Percentiles rank a stretch among this genome's conserved stretches.
Conservation (phyloP, 108 stramenopile species). For the Cyclotella choctawhatcheeana region DNA sequence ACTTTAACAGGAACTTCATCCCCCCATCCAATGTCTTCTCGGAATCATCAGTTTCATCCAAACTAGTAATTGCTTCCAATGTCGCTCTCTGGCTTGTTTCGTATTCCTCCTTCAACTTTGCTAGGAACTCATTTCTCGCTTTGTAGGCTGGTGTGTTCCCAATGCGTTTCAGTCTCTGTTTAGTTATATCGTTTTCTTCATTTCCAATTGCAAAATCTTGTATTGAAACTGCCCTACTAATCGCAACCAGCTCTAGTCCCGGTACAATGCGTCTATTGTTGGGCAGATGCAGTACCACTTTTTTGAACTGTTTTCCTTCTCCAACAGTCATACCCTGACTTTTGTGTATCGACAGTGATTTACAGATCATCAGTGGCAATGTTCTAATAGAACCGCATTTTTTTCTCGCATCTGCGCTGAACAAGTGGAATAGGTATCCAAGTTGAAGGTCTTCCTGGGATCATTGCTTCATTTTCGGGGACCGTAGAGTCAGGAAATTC, state of each 20-base stretch:
- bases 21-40: not conserved
- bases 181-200: not conserved
- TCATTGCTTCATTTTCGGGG: not conserved
- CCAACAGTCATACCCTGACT: slow-evolving; percentile 27
- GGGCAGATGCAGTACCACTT: not conserved
- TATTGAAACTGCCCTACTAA: not conserved
- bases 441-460: not conserved
- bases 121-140: not conserved
- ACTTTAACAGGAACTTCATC: not conserved
- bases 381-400: not conserved
- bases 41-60: not conserved
- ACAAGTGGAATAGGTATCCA: slow-evolving; percentile 4
- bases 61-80: not conserved
- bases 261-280: not conserved
- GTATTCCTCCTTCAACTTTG: not conserved
- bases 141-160: not conserved
- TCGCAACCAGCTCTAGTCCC: not conserved
- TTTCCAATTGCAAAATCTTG: not conserved
- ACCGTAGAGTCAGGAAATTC: slow-evolving; percentile 8
- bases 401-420: not conserved
- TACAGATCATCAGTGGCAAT: slow-evolving; percentile 4
- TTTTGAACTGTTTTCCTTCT: not conserved
- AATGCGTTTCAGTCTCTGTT: not conserved
- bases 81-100: not conserved
- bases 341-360: slow-evolving; percentile 22